Percentiles rank a stretch among this genome's conserved stretches.
These are phyloP conservation scores for Lignosus rhinocerotis DNA, from an alignment of 1,284 basidiomycete genomes.

Conservation along the genomic window DNA sequence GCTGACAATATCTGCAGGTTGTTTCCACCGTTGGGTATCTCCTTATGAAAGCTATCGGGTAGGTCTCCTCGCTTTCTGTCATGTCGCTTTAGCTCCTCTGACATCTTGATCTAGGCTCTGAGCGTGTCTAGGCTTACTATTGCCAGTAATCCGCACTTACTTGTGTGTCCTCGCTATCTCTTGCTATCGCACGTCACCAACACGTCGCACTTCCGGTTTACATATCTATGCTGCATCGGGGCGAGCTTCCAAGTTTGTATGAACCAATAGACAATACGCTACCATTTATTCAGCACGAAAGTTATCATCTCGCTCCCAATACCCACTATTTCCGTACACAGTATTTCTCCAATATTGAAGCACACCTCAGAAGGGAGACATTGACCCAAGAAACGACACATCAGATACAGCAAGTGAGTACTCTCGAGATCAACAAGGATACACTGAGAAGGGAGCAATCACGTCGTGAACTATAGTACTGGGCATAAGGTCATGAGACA, in stretches of 20 bases:
- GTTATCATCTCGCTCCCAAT: not conserved
- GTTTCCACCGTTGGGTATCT: conserved; percentile 82
- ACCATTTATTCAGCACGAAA: not conserved
- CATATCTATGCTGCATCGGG: not conserved
- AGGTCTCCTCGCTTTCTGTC: conserved; percentile 24
- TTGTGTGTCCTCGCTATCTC: too few species aligned
- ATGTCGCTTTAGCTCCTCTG: not conserved
- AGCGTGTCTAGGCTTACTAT: not conserved
- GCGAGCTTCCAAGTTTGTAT: not conserved
- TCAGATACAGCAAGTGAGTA: conserved; percentile 8
- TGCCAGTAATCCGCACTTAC: too few species aligned
- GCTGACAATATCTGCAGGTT: conserved; percentile 45
- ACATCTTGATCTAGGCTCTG: not conserved
- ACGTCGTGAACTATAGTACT: not conserved
- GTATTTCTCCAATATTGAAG: not conserved
- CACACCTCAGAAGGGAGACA: not conserved
- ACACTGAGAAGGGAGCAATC: not conserved
- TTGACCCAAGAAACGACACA: not conserved
- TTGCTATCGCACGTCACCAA: not conserved
- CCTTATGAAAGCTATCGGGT: conserved; percentile 74
- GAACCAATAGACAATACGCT: not conserved
- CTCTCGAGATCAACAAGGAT: not conserved
- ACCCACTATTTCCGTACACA: not conserved
- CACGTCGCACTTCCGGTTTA: not conserved
- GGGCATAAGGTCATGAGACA: not conserved